Conservation (phyloP, 2,329 filamentous ascomycete genomes). For the Ceratocystis diversiconidia region DNA sequence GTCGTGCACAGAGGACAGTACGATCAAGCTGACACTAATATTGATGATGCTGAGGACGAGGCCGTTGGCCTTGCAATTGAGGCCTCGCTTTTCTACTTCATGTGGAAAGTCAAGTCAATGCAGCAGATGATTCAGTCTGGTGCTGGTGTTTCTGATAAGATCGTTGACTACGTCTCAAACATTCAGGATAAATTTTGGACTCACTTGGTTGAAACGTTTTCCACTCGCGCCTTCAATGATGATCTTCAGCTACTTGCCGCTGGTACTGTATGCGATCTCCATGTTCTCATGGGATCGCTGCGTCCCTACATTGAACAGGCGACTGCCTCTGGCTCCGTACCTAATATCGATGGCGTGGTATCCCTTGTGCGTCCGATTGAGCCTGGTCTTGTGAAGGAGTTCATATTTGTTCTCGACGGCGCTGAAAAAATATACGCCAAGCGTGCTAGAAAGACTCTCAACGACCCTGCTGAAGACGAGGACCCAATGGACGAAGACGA, state of each 20-base stretch:
- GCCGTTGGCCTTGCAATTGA: conserved; percentile 64
- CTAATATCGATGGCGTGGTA: conserved; percentile 28
- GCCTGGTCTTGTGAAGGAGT: conserved; percentile 45
- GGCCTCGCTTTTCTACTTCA: conserved; percentile 73
- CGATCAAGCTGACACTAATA: conserved; percentile 51
- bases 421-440: conserved; percentile 68
- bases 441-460: conserved; percentile 46
- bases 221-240: conserved; percentile 56
- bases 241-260: conserved; percentile 63
- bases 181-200: conserved; percentile 43
- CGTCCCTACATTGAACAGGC: conserved; percentile 35
- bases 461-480: conserved; percentile 55
- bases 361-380: conserved; percentile 57
- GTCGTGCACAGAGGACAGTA: conserved; percentile 62
- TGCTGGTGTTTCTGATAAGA: conserved; percentile 39
- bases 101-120: conserved; percentile 69
- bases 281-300: conserved; percentile 64
- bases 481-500: conserved; percentile 50
- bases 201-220: conserved; percentile 53
- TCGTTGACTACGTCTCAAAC: conserved; percentile 45
- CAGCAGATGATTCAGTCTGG: conserved; percentile 41
- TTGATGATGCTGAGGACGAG: conserved; percentile 66
- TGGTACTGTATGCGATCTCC: conserved; percentile 66
- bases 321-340: conserved; percentile 26
- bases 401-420: conserved; percentile 63